Conservation (phyloP, 345 rosid genomes). For the Syzygium aromaticum region DNA sequence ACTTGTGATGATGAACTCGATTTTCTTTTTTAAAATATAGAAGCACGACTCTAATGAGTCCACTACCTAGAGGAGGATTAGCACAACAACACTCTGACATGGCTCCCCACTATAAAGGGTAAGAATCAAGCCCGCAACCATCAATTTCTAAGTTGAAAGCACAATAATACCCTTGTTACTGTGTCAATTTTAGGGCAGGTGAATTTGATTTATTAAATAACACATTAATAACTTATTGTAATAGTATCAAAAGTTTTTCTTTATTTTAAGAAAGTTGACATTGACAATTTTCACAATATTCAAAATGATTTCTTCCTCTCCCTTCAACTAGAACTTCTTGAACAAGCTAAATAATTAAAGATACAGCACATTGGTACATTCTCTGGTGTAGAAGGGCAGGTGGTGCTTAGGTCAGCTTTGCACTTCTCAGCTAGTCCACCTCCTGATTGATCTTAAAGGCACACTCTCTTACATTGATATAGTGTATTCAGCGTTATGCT, state of each 20-base stretch:
- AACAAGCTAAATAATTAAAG: no score
- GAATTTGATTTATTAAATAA: neutral
- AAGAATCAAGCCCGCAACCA: neutral
- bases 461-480: fast-evolving
- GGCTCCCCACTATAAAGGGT: neutral
- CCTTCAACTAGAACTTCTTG: no score
- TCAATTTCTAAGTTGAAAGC: neutral
- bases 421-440: no score
- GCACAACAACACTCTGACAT: neutral
- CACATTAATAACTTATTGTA: neutral
- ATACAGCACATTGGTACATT: no score
- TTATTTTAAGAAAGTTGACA: no score
- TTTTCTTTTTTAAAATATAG: neutral
- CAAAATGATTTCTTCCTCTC: no score
- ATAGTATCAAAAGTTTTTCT: neutral
- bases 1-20: neutral
- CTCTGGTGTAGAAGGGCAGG: no score
- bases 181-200: neutral
- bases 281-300: no score
- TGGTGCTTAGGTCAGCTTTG: no score
- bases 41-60: neutral
- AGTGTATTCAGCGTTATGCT: neutral
- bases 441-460: neutral
- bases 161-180: neutral
- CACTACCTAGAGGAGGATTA: neutral